A percentile compares a stretch with the other conserved stretches of the same genome.
Evolutionary conservation across 495 filamentous ascomycete genomes (phyloP).

Genomic region (Amorphotheca resinae): DNA sequence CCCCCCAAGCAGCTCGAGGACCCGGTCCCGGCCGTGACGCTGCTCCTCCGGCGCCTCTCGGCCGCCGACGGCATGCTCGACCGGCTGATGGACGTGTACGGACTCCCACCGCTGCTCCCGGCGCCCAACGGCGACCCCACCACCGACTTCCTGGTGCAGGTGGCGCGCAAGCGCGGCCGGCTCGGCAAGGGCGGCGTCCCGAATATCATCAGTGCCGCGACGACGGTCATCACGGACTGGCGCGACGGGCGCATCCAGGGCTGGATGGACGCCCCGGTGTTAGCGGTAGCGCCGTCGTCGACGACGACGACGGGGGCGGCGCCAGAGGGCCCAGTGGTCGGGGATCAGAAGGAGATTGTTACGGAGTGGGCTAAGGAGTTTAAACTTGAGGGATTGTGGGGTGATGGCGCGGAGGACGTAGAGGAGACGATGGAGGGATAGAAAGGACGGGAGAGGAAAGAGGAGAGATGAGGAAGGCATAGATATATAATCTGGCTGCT

Average conservation of each 20-base stretch:
- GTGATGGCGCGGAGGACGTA: conserved; percentile 8
- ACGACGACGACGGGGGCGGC: conserved; percentile 24
- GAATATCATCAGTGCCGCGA: conserved; percentile 76
- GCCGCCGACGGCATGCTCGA: conserved; percentile 54
- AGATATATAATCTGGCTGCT: too few relatives aligned
- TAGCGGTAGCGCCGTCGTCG: conserved; percentile 37
- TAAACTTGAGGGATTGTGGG: conserved; percentile 69
- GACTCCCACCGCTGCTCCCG: conserved; percentile 59
- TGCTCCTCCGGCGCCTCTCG: conserved; percentile 69
- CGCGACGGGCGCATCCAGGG: conserved; percentile 89
- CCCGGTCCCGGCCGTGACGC: conserved; percentile 69
- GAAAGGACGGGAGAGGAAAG: too few relatives aligned
- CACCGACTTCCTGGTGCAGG: conserved; percentile 88
- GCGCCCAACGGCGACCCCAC: conserved; percentile 56
- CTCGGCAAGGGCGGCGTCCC: conserved; percentile 84
- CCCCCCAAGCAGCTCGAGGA: conserved; percentile 91
- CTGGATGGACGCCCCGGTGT: conserved; percentile 66
- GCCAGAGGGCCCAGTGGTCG: conserved; percentile 19
- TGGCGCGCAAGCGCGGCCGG: conserved; percentile 81
- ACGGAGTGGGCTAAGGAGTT: conserved; percentile 93
- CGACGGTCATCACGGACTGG: conserved; percentile 91
- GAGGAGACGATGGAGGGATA: conserved; percentile 6
- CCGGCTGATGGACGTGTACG: conserved; percentile 72
- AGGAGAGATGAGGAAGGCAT: too few relatives aligned
- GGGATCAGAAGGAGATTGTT: conserved; percentile 79